phyloP scores from a whole-genome alignment of 2,329 filamentous ascomycete species.

The Fonsecaea monophora region DNA sequence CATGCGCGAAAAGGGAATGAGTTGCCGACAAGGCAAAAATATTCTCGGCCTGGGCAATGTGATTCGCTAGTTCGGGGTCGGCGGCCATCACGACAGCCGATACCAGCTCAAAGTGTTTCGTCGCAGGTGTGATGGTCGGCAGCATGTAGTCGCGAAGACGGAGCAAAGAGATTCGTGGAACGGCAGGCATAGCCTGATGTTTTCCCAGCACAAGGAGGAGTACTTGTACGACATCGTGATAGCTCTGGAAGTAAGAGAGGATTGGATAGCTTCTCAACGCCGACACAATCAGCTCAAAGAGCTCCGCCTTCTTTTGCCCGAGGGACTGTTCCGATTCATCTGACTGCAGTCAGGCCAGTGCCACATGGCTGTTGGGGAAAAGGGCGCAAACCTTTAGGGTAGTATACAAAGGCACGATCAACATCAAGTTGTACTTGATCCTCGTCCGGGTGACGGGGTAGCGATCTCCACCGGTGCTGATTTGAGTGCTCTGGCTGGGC shows the following conservation, averaged over 20 bases:
- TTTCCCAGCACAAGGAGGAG: slow-evolving; percentile 82
- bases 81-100: slow-evolving; percentile 77
- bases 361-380: slow-evolving; percentile 37
- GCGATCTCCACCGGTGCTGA: slow-evolving; percentile 60
- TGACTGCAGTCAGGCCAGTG: slow-evolving; percentile 45
- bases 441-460: slow-evolving; percentile 83
- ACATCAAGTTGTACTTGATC: slow-evolving; percentile 92
- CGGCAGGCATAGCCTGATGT: slow-evolving; percentile 64
- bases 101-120: slow-evolving; percentile 85
- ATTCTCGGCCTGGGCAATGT: slow-evolving; percentile 79
- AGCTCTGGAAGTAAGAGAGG: slow-evolving; percentile 96
- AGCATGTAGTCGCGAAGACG: slow-evolving; percentile 98
- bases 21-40: slow-evolving; percentile 95
- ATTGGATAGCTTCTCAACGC: slow-evolving; percentile 81
- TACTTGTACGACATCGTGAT: slow-evolving; percentile 97
- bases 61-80: slow-evolving; percentile 73
- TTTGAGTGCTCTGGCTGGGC: slow-evolving; percentile 28
- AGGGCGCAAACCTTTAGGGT: slow-evolving; percentile 72
- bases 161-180: slow-evolving; percentile 83
- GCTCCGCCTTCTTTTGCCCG: slow-evolving; percentile 72
- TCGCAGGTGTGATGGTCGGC: slow-evolving; percentile 78
- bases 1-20: slow-evolving; percentile 94
- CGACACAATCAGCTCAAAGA: slow-evolving; percentile 79
- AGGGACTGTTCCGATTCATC: slow-evolving; percentile 74
- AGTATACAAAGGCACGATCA: slow-evolving; percentile 95